These are phyloP conservation scores for Zygosaccharomyces pseudobailii DNA, from an alignment of 1,139 yeast species.

Conservation along the genomic window DNA sequence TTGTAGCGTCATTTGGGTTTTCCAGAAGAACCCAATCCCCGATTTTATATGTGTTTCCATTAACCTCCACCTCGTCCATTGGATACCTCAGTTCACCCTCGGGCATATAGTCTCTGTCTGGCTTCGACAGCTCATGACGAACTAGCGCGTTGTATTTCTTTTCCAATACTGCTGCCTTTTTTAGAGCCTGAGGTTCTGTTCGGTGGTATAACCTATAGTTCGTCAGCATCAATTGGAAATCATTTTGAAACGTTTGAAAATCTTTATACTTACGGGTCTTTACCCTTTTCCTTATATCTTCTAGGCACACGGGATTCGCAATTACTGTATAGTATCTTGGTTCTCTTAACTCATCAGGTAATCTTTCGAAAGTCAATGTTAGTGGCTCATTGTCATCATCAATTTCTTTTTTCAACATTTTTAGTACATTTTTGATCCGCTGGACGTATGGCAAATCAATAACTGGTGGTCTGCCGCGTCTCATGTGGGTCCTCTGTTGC, in stretches of 20 bases:
- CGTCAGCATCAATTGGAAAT: constrained; percentile 67
- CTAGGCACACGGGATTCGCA: constrained; percentile 70
- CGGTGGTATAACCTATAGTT: constrained; percentile 69
- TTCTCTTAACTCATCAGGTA: constrained; percentile 66
- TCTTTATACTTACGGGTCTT: constrained; percentile 77
- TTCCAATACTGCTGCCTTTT: constrained; percentile 61
- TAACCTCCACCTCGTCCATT: constrained; percentile 64
- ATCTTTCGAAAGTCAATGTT: constrained; percentile 65
- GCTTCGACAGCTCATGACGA: constrained; percentile 68
- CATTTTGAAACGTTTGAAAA: constrained; percentile 72
- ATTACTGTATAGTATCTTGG: constrained; percentile 67
- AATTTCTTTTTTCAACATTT: constrained; percentile 71
- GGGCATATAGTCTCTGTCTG: constrained; percentile 74
- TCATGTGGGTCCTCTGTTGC: constrained; percentile 37
- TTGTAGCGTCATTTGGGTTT: constrained; percentile 80
- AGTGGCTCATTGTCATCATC: constrained; percentile 49
- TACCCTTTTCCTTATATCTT: constrained; percentile 75
- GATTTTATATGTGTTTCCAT: constrained; percentile 70
- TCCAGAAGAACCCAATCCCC: constrained; percentile 94
- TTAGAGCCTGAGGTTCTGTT: constrained; percentile 48
- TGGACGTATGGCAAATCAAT: constrained; percentile 93
- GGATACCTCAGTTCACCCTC: constrained; percentile 72
- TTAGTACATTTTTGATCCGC: constrained; percentile 78
- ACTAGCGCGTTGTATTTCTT: constrained; percentile 55
- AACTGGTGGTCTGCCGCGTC: constrained; percentile 91